These are phyloP conservation scores for Rhododendron ovatum DNA, from an alignment of 148 eudicot species.

Conservation along the genomic window DNA sequence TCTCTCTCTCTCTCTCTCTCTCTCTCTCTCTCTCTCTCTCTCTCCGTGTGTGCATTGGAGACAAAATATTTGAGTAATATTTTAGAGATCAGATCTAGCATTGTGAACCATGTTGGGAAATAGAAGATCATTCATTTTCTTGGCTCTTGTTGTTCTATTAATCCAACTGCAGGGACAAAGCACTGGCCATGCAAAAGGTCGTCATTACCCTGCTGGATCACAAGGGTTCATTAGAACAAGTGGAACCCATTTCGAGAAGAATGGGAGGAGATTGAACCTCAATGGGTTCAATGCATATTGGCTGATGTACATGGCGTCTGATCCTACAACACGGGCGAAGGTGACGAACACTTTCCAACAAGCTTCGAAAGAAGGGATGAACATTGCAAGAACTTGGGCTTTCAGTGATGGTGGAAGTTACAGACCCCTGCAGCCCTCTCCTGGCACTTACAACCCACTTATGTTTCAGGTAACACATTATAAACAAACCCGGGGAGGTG, in stretches of 20 bases:
- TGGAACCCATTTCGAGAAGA: slow-evolving; percentile 9
- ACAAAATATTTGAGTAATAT: not conserved
- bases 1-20: not conserved
- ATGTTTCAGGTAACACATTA: slow-evolving; percentile 22
- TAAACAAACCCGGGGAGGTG: too few species aligned
- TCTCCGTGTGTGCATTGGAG: not conserved
- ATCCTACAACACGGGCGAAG: not conserved
- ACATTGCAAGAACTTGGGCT: slow-evolving; percentile 39
- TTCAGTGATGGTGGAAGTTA: slow-evolving; percentile 26
- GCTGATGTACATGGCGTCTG: slow-evolving; percentile 21
- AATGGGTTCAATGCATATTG: slow-evolving; percentile 29
- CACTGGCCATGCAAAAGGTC: not conserved
- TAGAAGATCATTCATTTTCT: not conserved
- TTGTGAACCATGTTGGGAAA: not conserved
- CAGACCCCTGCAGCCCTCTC: slow-evolving; percentile 26
- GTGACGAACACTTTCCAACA: slow-evolving; percentile 18
- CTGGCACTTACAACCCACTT: slow-evolving; percentile 28
- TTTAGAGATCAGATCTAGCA: not conserved
- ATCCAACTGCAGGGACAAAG: not conserved
- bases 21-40: not conserved
- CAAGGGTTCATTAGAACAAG: slow-evolving; percentile 8
- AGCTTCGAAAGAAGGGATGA: slow-evolving; percentile 30
- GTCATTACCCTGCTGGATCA: not conserved
- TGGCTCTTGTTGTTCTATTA: not conserved
- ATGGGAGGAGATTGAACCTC: slow-evolving; percentile 16